Base-by-base conservation (phyloP, 1,284 basidiomycete species). In the Sanghuangporus sanghuang region DNA sequence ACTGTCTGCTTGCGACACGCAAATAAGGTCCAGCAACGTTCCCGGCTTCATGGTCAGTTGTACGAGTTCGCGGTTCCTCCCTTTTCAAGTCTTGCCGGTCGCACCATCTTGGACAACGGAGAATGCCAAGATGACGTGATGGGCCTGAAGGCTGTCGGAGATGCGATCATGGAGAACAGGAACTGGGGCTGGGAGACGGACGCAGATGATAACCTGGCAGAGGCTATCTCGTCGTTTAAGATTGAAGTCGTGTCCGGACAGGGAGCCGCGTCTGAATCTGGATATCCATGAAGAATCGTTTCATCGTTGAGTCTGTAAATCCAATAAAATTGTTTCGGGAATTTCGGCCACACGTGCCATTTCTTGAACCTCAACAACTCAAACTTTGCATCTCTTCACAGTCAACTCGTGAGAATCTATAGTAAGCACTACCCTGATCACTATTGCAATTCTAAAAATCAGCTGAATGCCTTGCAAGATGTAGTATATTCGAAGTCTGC, bases 1-100 rank as follows among this genome's bases (percentile, higher is more conserved):
- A 53, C 65, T 6, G 68, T 77, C n/a, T 75, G 77, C 2, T 71
- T 75, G 3, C 76, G 77, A 5, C 68, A 75, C 9, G 73, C 71
- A 3, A 68, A 67, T 57, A 70, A 73, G 56, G 71, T 75, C 18
- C 71, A 70, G 16, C 66, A 69, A 49, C 63, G 69, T 14, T 74
- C 74, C 11, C 66, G 69, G 12, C 48, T 68, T 3, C 72, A 72
- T 52, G 72, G 73, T 44, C 23, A 64, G 32, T 53, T 70, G 7
- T 72, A 71, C 57, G 68, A 68, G n/a, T 67, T 73, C 71, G 16
- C 60, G 62, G 44, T 68, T 67, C 9, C 55, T 71, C 35, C 59
- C 66, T 57, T 67, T 12, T 67, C 68, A 32, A 57, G 66, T 12
- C 67, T 63, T 0, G 36, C 46, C 27, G 27, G 18, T 11, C 46